Evolutionary conservation across 2,329 filamentous ascomycete genomes (phyloP).

Genomic region (Nannizzia gypsea): DNA sequence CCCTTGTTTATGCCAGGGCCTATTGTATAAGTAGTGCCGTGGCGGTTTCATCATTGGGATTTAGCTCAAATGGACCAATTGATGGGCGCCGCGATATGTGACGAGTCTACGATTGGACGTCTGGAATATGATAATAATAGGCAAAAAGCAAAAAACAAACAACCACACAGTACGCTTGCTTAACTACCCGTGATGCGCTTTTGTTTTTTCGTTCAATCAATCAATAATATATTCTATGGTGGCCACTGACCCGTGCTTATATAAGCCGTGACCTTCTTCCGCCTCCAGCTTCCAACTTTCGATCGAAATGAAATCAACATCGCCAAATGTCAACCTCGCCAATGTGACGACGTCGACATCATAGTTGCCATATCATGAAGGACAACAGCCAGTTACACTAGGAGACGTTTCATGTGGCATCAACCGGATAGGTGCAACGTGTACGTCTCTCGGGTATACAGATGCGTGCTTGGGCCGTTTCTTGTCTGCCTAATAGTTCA

Average conservation of each 20-base stretch:
- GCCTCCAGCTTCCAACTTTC: not conserved
- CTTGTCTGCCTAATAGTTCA: not conserved
- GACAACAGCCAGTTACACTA: not conserved
- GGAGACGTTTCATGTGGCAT: not conserved
- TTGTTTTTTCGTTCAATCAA: not conserved
- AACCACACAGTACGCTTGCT: not conserved
- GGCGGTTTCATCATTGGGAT: not conserved
- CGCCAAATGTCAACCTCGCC: not conserved
- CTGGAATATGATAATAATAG: not conserved
- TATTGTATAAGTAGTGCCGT: not conserved
- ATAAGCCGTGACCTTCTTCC: not conserved
- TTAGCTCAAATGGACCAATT: not conserved
- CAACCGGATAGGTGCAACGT: slow-evolving; percentile 1
- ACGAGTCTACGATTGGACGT: not conserved
- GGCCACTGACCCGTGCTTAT: not conserved
- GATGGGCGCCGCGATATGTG: not conserved
- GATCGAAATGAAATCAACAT: not conserved
- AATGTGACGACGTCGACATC: not conserved
- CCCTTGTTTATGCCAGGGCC: not conserved
- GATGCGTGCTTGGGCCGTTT: not conserved
- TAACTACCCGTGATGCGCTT: not conserved
- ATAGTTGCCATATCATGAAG: not conserved
- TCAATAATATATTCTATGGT: not conserved
- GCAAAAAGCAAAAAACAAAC: not conserved
- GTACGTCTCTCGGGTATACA: not conserved